Conservation (phyloP, 2,329 filamentous ascomycete genomes). For the Aspergillus sergii region DNA sequence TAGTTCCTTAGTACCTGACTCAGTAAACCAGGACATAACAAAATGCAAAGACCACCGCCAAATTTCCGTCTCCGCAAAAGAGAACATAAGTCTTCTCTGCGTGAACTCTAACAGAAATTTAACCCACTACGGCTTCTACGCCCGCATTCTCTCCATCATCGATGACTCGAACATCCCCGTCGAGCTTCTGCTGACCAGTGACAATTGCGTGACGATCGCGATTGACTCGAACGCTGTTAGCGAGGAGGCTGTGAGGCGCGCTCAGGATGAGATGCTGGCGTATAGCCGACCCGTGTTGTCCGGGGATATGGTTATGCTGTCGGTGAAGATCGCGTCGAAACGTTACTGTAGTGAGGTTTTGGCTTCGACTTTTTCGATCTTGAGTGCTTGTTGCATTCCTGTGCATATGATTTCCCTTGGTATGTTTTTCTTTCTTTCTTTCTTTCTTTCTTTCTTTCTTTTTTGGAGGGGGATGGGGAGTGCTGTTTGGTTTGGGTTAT, state of each 20-base stretch:
- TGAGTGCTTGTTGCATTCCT: conserved; percentile 1
- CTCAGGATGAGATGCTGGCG: background rate
- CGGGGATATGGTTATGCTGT: background rate
- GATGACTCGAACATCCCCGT: background rate
- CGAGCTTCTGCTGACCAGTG: background rate
- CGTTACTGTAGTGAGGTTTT: background rate
- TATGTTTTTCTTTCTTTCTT: background rate
- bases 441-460: background rate
- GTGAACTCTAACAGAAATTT: background rate
- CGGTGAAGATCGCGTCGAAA: background rate
- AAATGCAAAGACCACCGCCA: background rate
- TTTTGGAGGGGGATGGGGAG: too few species aligned
- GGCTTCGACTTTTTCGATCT: background rate
- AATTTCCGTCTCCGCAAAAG: background rate
- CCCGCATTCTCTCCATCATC: background rate
- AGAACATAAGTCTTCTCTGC: background rate
- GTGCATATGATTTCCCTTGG: background rate
- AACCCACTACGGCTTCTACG: conserved; percentile 4
- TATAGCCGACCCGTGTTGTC: background rate
- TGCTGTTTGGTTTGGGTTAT: background rate
- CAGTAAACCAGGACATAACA: background rate
- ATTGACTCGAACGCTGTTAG: background rate
- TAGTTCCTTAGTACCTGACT: too few species aligned
- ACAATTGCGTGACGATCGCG: background rate
- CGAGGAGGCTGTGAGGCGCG: background rate